phyloP scores from a whole-genome alignment of 768 basidiomycete species.

The Amanita jacksonii region DNA sequence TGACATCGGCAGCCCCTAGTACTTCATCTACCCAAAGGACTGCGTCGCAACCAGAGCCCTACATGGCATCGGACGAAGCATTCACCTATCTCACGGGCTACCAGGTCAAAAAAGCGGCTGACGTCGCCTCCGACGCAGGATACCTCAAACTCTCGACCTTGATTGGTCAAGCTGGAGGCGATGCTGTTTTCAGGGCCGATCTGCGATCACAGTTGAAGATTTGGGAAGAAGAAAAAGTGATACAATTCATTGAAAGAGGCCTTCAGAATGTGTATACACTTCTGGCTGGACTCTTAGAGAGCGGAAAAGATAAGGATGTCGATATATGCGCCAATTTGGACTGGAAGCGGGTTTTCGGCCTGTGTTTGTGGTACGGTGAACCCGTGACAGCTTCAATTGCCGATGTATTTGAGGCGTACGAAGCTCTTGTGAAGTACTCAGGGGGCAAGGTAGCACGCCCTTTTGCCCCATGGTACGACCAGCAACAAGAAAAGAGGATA shows the following conservation, averaged over 20 bases:
- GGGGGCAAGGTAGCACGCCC: conserved; percentile 38
- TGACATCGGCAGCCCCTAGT: background rate
- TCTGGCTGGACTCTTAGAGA: conserved; percentile 54
- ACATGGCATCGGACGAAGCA: conserved; percentile 38
- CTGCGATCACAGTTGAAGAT: conserved; percentile 65
- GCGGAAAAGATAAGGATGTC: conserved; percentile 18
- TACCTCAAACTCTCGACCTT: conserved; percentile 84
- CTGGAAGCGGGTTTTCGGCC: conserved; percentile 90
- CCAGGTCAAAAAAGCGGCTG: conserved; percentile 77
- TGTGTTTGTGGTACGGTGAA: conserved; percentile 84
- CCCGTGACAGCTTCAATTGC: conserved; percentile 61
- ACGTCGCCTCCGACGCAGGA: conserved; percentile 61
- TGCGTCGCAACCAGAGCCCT: conserved; percentile 18
- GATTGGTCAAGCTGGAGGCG: conserved; percentile 78
- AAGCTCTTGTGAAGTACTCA: conserved; percentile 26
- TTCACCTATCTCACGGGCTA: conserved; percentile 82
- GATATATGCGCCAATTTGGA: conserved; percentile 66
- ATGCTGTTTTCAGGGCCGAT: conserved; percentile 63
- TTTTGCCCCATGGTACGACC: conserved; percentile 53
- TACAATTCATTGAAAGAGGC: conserved; percentile 45
- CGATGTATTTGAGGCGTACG: conserved; percentile 59
- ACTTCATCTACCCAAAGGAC: background rate
- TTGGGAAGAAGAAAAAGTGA: conserved; percentile 76
- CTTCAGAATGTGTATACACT: conserved; percentile 79
- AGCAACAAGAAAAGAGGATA: conserved; percentile 15